Base-by-base conservation (phyloP, 441 rosid genomes). In the Raphanus hybrid region DNA sequence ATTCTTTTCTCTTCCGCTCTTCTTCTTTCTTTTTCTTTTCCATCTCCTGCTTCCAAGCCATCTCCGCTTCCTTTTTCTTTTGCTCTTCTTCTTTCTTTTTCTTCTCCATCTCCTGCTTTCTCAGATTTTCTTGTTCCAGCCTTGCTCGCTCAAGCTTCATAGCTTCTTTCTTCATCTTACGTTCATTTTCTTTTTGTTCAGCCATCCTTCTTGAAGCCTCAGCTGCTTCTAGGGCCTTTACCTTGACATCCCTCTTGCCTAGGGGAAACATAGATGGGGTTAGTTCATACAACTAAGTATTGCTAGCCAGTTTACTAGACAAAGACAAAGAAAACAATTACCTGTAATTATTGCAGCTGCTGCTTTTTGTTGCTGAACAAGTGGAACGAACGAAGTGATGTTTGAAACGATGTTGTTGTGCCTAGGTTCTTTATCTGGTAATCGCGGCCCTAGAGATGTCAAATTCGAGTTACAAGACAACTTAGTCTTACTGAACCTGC, bases 191-290 rank as follows among this genome's bases (percentile, higher is more conserved):
- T 82, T 86, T 92, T 84, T 90, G 88, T 85, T 90, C 92, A 57
- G 91, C 94, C 80, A 89, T 89, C 68, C 92, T 90, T 80, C 85
- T 92, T 52, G 94, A 89, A 75, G 90, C 94, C 82, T 87, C 97
- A 78, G 99, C 98, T 80, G 91, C 92, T 83, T 86, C 97, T 71
- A 96, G 83, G 70, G 99, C 90, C 82, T 88, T 93, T 82, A 96
- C 97, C 85, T 89, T 92, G 54, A 93, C 84, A 67, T 92, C 93
- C 79, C 94, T 92, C 84, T 92, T 96, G 64, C 98, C 99, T 96
- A 57, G 11, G 66, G 75, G 71, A 14, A 64, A 69, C 69, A 59
- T 20, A 59, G 59, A 29, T 15, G 57, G 50, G 52, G 32, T 41
- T 3, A 18, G 66, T 39, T 64, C 50, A 70, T 61, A 37, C 20